A percentile compares a stretch with the other conserved stretches of the same genome.
Evolutionary conservation across 2,329 filamentous ascomycete genomes (phyloP).

Genomic region (Leptosphaerulina australis): DNA sequence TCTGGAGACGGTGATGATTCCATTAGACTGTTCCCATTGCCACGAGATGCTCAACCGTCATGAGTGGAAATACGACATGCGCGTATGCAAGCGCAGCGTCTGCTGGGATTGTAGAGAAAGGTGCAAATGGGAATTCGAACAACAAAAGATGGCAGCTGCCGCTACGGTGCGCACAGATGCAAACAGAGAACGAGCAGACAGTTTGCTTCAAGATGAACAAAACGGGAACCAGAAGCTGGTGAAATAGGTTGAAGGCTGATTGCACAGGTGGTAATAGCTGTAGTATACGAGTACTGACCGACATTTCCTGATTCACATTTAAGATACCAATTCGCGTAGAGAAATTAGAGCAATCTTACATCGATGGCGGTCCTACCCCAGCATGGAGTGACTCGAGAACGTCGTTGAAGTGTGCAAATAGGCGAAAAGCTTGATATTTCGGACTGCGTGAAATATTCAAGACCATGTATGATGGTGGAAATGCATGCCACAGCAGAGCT

Average conservation of each 20-base stretch:
- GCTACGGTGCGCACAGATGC: conserved; percentile 20
- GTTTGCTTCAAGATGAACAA: conserved; percentile 36
- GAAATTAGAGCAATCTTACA: background rate
- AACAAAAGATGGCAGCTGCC: conserved; percentile 19
- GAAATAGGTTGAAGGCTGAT: background rate
- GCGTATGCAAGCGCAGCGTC: conserved; percentile 40
- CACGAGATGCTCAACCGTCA: conserved; percentile 41
- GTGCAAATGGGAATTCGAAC: conserved; percentile 40
- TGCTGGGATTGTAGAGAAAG: conserved; percentile 46
- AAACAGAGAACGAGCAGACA: conserved; percentile 39
- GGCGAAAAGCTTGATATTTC: too few species aligned
- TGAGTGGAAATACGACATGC: conserved; percentile 46
- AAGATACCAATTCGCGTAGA: conserved; percentile 18
- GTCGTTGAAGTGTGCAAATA: too few species aligned
- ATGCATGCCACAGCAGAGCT: too few species aligned
- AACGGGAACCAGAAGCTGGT: background rate
- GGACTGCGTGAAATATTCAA: too few species aligned
- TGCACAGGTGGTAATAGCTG: conserved; percentile 15
- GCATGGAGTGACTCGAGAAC: background rate
- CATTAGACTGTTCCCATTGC: conserved; percentile 42
- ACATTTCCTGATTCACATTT: background rate
- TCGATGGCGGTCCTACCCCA: background rate
- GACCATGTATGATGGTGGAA: too few species aligned
- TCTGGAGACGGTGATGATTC: conserved; percentile 39
- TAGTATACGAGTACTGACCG: too few species aligned